Base-by-base conservation (phyloP, 805 yeast genomes). In the Metschnikowia lunata region DNA sequence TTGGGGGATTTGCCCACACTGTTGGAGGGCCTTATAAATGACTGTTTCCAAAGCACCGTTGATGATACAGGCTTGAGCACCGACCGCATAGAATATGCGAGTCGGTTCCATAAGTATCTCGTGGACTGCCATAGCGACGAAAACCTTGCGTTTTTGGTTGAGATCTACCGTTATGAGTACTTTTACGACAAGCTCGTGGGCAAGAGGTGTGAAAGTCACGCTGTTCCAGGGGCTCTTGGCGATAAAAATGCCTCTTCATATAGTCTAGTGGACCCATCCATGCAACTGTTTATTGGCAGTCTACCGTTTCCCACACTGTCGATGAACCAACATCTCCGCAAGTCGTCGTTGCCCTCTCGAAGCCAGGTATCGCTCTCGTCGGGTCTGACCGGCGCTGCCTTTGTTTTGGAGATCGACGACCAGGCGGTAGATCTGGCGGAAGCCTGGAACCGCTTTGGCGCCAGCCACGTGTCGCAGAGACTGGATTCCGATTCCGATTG, bases 111-210 rank as follows among this genome's bases (percentile, higher is more conserved):
- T 40, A 51, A 59, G 12, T 69, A 60, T 48, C 59, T 71, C n/a
- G 45, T 36, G 12, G 56, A 61, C n/a, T 58, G 66, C 30, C 79
- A 75, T 48, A 69, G 76, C 52, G 63, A 62, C 40, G 80, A 75
- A 54, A 74, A 72, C 55, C 60, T 75, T 34, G 56, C 63, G 36
- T 75, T 75, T 47, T 56, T 75, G 28, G 62, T 74, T 5, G 73
- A 71, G 44, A 72, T 74, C 13, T 73, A 57, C 55, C 69, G 67
- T 39, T 75, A 75, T 55, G 78, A 75, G 49, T 63, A 67, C 55
- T 62, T 62, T 41, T 71, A 70, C 63, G 72, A 69, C 39, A 48
- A 52, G 33, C 42, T 55, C 13, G 46, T 39, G 31, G n/a, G 11
- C n/a, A 10, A 29, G 23, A 18, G 23, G 23, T 18, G 23, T 18